These are phyloP conservation scores for Bocquillonia castaneifolia DNA, from an alignment of 441 rosid genomes.

Conservation along the genomic window DNA sequence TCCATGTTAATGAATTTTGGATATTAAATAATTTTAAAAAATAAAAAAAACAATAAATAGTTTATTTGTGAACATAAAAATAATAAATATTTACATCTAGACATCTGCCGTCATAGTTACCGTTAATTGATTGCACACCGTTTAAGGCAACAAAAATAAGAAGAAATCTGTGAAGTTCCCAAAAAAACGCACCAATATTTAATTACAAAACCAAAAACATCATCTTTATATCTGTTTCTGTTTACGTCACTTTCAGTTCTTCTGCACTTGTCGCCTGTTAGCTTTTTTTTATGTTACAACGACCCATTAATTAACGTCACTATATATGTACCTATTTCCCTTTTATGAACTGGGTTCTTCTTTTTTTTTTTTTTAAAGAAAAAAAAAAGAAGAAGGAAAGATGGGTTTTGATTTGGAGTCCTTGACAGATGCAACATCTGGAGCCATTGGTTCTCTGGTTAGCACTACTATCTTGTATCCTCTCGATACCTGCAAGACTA, in stretches of 20 bases:
- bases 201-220: conserved; percentile 6
- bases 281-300: no score
- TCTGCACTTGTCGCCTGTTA: no score
- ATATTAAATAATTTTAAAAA: no score
- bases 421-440: conserved; percentile 66
- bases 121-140: background rate
- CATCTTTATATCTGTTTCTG: background rate
- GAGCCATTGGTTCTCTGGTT: conserved; percentile 78
- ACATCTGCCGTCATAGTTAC: background rate
- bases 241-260: background rate
- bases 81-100: no score
- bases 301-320: no score
- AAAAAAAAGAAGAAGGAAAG: conserved; percentile 6
- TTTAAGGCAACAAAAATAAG: background rate
- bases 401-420: conserved; percentile 52
- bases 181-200: conserved; percentile 16
- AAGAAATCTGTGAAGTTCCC: conserved; percentile 25
- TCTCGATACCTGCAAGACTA: conserved; percentile 87
- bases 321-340: no score
- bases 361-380: no score
- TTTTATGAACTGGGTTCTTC: background rate
- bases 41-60: no score
- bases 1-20: no score
- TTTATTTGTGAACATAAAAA: no score
- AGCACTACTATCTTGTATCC: conserved; percentile 83